Evolutionary conservation across 768 basidiomycete species (phyloP).

Genomic region (Cyathus striatus): DNA sequence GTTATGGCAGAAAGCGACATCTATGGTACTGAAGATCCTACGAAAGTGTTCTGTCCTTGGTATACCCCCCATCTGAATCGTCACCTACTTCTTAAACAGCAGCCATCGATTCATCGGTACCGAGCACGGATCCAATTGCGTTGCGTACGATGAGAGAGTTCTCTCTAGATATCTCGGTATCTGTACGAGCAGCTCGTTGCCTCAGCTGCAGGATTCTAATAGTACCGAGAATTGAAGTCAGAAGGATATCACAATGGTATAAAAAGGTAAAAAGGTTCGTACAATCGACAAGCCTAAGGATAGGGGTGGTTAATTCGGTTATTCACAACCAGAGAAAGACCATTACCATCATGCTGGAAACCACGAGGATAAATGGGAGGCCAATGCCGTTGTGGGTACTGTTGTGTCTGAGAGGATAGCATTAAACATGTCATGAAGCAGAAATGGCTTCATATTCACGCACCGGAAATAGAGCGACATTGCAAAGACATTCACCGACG

Average conservation of each 20-base stretch:
- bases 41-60: too few relatives aligned
- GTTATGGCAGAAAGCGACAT: too few relatives aligned
- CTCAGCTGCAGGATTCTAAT: slow-evolving; percentile 35
- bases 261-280: slow-evolving; percentile 3
- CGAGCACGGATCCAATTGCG: slow-evolving; percentile 8
- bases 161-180: slow-evolving; percentile 22
- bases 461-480: slow-evolving; percentile 25
- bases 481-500: not conserved
- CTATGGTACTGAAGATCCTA: too few relatives aligned
- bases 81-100: too few relatives aligned
- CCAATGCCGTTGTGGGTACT: slow-evolving; percentile 26
- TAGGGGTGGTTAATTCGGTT: not conserved
- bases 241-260: not conserved
- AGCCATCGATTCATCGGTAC: not conserved
- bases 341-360: slow-evolving; percentile 32
- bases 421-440: not conserved
- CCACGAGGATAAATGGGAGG: slow-evolving; percentile 27
- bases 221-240: slow-evolving; percentile 2
- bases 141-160: slow-evolving; percentile 22
- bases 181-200: slow-evolving; percentile 25
- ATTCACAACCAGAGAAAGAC: too few relatives aligned
- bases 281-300: slow-evolving; percentile 32
- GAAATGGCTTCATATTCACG: slow-evolving; percentile 2
- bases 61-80: too few relatives aligned
- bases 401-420: slow-evolving; percentile 17